Evolutionary conservation across 305 asterid species (phyloP), one percentile per base, ranked within the genome.

Genomic region (Ilex paraguariensis): DNA sequence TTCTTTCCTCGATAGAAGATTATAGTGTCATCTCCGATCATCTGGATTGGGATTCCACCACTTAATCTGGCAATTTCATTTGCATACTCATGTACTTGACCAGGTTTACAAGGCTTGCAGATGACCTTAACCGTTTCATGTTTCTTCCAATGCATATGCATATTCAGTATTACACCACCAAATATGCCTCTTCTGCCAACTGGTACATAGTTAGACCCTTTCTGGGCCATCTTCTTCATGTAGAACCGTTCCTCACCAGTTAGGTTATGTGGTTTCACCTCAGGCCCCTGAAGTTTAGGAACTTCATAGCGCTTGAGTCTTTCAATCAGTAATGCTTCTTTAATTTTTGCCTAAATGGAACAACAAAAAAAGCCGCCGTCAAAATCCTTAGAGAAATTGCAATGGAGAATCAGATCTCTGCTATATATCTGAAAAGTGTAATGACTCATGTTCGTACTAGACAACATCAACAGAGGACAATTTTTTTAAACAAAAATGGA

Each of bases 101-200:
- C 96, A 53, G 90, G 87, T 75, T 81, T 88, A 82, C 90, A 88
- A 48, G 88, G 91, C 61, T 88, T 92, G 90, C 96, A 87, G 63
- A 76, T 78, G 73, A 92, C 96, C 81, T 92, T 82, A 54, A 91
- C 95, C 0, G 98, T 91, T 78, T 91, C 98, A n/a, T 91, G 98
- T 74, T 80, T 91, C 87, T 91, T 91, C 97, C 98, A 91, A 57
- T 91, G 97, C 81, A 91, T 66, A 76, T 90, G 97, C 97, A 90
- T 85, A 62, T 90, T 90, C 57, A 90, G 95, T 65, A 90, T 90
- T 33, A 90, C 95, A 61, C 97, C 97, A 39, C 97, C 97, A 66
- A 84, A 90, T 36, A 90, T 63, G 51, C 97, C 97, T 81, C 95
- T 73, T 80, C 85, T 77, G 59, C 97, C 95, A 65, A 90, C 75